A percentile compares a stretch with the other conserved stretches of the same genome.
Conservation (phyloP, 768 basidiomycete genomes). For the Wakefieldia striispora region DNA sequence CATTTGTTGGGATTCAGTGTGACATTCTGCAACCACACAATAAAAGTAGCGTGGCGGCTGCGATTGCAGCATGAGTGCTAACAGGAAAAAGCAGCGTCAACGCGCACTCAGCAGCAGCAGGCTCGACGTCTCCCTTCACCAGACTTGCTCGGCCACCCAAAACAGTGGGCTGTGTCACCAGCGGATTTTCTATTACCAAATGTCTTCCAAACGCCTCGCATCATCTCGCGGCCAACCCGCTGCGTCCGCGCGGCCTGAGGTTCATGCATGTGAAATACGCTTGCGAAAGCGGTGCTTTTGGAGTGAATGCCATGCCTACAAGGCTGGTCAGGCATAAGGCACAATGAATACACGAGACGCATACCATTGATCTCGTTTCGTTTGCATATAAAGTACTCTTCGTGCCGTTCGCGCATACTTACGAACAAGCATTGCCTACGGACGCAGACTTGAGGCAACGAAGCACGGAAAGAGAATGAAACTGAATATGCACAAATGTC, state of each 20-base stretch:
- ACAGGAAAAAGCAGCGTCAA: not conserved
- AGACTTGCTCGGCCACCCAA: slow-evolving; percentile 33
- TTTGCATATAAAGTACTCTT: too few relatives aligned
- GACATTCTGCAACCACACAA: slow-evolving; percentile 58
- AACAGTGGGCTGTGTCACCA: slow-evolving; percentile 12
- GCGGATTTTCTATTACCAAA: slow-evolving; percentile 43
- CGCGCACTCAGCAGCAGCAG: slow-evolving; percentile 53
- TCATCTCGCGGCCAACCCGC: slow-evolving; percentile 39
- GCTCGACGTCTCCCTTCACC: slow-evolving; percentile 46
- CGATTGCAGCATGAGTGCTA: not conserved
- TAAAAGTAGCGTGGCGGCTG: slow-evolving; percentile 67
- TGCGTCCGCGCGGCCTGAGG: slow-evolving; percentile 21
- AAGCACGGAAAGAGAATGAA: too few relatives aligned
- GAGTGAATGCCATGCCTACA: too few relatives aligned
- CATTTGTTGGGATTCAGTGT: slow-evolving; percentile 56
- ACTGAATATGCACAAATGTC: too few relatives aligned
- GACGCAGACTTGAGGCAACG: too few relatives aligned
- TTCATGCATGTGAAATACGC: too few relatives aligned
- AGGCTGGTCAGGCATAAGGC: too few relatives aligned
- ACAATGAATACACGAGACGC: too few relatives aligned
- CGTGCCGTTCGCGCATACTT: too few relatives aligned
- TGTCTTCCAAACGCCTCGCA: slow-evolving; percentile 62
- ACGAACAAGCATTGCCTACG: too few relatives aligned
- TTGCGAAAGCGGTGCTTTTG: too few relatives aligned
- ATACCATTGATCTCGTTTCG: too few relatives aligned